Evolutionary conservation across 2,329 filamentous ascomycete species (phyloP).

Genomic region (Fusarium penzigii): DNA sequence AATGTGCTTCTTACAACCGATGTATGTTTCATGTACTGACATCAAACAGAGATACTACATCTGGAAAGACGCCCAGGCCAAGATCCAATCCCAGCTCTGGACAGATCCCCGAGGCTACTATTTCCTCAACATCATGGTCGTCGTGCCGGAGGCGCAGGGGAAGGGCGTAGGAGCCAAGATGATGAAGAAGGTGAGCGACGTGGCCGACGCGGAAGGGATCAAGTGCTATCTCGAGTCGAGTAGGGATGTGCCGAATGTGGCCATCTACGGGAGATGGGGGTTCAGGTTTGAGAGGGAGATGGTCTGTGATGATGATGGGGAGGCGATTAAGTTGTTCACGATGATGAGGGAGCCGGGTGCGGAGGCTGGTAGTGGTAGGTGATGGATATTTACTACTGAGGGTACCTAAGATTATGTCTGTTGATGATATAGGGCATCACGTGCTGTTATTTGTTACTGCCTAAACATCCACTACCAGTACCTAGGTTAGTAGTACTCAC

Average conservation of each 20-base stretch:
- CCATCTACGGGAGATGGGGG: slow-evolving; percentile 70
- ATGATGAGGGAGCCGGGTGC: slow-evolving; percentile 45
- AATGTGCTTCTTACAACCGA: too few relatives aligned
- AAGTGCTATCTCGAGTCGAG: slow-evolving; percentile 73
- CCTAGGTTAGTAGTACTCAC: too few relatives aligned
- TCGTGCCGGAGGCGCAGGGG: slow-evolving; percentile 64
- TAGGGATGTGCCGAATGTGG: slow-evolving; percentile 66
- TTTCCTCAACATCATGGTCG: slow-evolving; percentile 75
- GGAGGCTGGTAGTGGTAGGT: not conserved
- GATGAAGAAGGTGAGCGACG: slow-evolving; percentile 62
- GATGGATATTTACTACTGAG: not conserved
- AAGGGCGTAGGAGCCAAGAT: slow-evolving; percentile 65
- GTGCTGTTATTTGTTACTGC: too few relatives aligned
- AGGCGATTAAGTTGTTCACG: slow-evolving; percentile 52
- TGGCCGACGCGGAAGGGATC: slow-evolving; percentile 64
- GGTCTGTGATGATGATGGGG: slow-evolving; percentile 64
- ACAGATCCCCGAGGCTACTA: slow-evolving; percentile 68
- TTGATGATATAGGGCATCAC: too few relatives aligned
- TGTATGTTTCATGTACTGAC: slow-evolving; percentile 1
- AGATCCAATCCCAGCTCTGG: slow-evolving; percentile 65
- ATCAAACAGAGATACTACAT: slow-evolving; percentile 63
- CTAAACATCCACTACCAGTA: too few relatives aligned
- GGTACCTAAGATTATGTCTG: too few relatives aligned
- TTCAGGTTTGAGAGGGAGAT: slow-evolving; percentile 67
- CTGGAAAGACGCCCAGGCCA: slow-evolving; percentile 67